Evolutionary conservation across 2,329 filamentous ascomycete genomes (phyloP).

Genomic region (Intubia oerlemansii): DNA sequence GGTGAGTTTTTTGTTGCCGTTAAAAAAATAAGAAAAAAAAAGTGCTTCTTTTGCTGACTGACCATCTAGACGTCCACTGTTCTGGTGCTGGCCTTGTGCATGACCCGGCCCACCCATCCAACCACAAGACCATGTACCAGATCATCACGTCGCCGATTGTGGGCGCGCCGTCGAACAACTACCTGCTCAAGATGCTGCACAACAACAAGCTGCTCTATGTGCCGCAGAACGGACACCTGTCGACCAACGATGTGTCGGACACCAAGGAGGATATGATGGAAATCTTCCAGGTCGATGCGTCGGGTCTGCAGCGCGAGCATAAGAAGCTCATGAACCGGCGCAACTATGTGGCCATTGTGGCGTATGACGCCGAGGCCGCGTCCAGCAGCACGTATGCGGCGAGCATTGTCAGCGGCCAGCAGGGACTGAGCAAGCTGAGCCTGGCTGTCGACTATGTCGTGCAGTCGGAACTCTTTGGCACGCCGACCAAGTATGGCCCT

Average conservation of each 20-base stretch:
- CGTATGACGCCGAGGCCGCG: slow-evolving; percentile 64
- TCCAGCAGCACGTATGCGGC: slow-evolving; percentile 11
- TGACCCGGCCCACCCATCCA: slow-evolving; percentile 72
- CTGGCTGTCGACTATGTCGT: slow-evolving; percentile 93
- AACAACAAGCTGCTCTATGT: slow-evolving; percentile 85
- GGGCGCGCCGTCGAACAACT: slow-evolving; percentile 63
- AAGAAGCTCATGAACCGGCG: slow-evolving; percentile 84
- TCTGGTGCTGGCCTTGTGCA: slow-evolving; percentile 87
- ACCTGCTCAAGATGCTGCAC: slow-evolving; percentile 88
- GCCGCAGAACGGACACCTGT: slow-evolving; percentile 64
- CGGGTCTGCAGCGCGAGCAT: slow-evolving; percentile 59
- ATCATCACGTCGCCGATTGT: slow-evolving; percentile 78
- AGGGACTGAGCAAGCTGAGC: slow-evolving; percentile 46
- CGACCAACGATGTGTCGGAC: slow-evolving; percentile 55
- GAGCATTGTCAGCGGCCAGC: slow-evolving; percentile 10
- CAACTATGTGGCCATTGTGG: slow-evolving; percentile 86
- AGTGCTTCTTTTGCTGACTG: too few relatives aligned
- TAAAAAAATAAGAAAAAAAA: too few relatives aligned
- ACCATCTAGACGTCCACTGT: slow-evolving; percentile 69
- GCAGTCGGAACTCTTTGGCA: slow-evolving; percentile 56
- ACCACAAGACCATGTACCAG: slow-evolving; percentile 99
- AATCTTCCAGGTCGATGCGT: slow-evolving; percentile 88
- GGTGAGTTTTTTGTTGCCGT: slow-evolving; percentile 24
- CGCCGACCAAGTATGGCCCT: slow-evolving; percentile 86
- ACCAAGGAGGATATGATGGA: slow-evolving; percentile 99